Evolutionary conservation across 2,329 filamentous ascomycete species (phyloP).

Genomic region (Colletotrichum sp.): DNA sequence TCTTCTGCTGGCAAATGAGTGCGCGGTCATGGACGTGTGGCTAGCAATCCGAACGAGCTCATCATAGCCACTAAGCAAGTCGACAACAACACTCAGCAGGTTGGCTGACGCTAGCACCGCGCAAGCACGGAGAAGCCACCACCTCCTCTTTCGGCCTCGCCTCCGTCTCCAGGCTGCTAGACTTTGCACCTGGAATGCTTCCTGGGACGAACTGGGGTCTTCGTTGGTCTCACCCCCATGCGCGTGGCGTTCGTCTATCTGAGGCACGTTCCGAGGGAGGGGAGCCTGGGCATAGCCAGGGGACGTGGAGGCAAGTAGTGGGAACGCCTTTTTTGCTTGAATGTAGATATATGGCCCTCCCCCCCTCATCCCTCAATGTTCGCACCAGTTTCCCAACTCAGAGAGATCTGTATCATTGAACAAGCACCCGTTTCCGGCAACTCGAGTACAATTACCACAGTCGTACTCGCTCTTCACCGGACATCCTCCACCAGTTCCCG

Average conservation of each 20-base stretch:
- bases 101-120: constrained; percentile 9
- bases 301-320: not conserved
- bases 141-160: not conserved
- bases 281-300: not conserved
- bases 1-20: not conserved
- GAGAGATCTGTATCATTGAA: not conserved
- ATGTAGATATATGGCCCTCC: constrained; percentile 6
- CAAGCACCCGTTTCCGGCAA: not conserved
- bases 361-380: not conserved
- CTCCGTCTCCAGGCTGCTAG: not conserved
- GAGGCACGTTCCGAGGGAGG: not conserved
- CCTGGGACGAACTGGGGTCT: not conserved
- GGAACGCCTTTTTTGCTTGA: not conserved
- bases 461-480: not conserved
- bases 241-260: constrained; percentile 15
- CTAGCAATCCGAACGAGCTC: not conserved
- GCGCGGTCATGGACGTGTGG: not conserved
- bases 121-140: constrained; percentile 6
- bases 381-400: not conserved
- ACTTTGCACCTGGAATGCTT: not conserved
- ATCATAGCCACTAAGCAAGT: not conserved
- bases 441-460: not conserved
- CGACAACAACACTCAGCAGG: not conserved
- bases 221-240: not conserved
- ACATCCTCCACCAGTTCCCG: not conserved